Evolutionary conservation across 129 eudicot species (phyloP).

Genomic region (Ambrosia artemisiifolia): DNA sequence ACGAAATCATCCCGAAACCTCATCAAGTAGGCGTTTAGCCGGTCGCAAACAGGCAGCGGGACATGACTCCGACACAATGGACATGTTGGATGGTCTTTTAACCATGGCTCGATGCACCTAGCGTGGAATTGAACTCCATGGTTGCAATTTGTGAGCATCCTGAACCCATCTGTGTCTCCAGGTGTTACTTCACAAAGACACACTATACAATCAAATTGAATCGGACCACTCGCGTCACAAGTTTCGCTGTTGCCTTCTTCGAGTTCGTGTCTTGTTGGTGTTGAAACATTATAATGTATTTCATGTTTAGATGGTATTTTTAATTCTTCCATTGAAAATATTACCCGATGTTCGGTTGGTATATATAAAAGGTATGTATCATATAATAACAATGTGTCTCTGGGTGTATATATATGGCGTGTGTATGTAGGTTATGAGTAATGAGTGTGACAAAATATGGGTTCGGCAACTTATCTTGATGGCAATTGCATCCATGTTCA

Average conservation of each 20-base stretch:
- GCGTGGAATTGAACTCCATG: slow-evolving; percentile 12
- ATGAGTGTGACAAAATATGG: slow-evolving; percentile 17
- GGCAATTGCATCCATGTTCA: not conserved
- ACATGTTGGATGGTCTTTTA: slow-evolving; percentile 14
- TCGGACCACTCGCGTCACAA: not conserved
- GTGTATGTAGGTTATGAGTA: too few species aligned
- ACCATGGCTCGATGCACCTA: slow-evolving; percentile 20
- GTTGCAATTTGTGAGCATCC: not conserved
- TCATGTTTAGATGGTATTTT: not conserved
- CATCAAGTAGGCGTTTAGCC: not conserved
- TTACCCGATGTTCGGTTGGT: too few species aligned
- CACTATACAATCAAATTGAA: slow-evolving; percentile 3
- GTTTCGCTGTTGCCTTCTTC: not conserved
- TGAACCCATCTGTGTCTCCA: not conserved
- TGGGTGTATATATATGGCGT: too few species aligned
- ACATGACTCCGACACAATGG: slow-evolving; percentile 23
- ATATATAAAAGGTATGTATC: too few species aligned
- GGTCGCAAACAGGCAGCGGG: not conserved
- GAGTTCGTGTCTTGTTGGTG: not conserved
- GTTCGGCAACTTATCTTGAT: not conserved
- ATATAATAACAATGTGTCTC: too few species aligned
- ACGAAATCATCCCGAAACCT: not conserved
- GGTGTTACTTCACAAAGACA: slow-evolving; percentile 21
- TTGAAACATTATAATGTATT: not conserved
- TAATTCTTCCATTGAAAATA: not conserved